Evolutionary conservation across 2,329 filamentous ascomycete genomes (phyloP).

Genomic region (Paecilomyces niveus): DNA sequence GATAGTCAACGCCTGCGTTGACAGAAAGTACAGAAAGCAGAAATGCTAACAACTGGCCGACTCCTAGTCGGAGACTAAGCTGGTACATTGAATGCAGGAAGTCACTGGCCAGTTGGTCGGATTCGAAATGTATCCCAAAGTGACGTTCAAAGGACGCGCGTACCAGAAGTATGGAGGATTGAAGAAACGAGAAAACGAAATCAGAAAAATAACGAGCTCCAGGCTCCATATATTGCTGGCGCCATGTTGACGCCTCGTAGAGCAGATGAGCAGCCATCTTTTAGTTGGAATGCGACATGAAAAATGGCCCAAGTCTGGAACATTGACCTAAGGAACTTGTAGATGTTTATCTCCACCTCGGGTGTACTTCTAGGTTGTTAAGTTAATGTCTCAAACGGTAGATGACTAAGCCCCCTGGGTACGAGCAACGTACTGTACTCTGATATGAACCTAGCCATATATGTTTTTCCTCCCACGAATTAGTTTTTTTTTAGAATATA

Average conservation of each 20-base stretch:
- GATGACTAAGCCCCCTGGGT: background rate
- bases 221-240: background rate
- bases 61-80: background rate
- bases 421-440: too few relatives aligned
- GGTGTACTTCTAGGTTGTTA: too few relatives aligned
- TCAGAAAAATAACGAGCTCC: background rate
- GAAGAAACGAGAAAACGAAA: background rate
- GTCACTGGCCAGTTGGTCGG: background rate
- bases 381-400: background rate
- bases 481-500: background rate
- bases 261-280: background rate
- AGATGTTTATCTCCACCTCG: background rate
- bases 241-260: background rate
- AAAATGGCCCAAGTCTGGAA: background rate
- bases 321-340: background rate
- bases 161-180: background rate
- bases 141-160: background rate
- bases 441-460: background rate
- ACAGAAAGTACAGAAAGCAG: slow-evolving; percentile 1
- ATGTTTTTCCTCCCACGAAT: background rate
- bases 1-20: slow-evolving; percentile 6
- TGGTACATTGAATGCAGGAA: background rate
- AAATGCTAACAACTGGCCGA: background rate
- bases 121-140: background rate
- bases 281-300: background rate